These are phyloP conservation scores for Ogataea paradorogensis DNA, from an alignment of 805 yeast species.

Conservation along the genomic window DNA sequence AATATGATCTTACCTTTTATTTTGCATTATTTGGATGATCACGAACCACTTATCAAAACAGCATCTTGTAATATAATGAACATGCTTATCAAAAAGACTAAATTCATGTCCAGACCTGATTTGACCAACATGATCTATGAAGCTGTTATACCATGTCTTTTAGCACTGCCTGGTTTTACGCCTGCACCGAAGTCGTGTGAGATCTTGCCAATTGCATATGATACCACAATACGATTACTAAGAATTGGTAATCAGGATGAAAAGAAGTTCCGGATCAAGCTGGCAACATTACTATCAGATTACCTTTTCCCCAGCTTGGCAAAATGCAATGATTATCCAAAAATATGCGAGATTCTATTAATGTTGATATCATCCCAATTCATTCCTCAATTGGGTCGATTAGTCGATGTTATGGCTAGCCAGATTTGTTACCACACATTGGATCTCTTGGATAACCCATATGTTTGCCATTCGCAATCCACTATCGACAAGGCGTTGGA, in stretches of 20 bases:
- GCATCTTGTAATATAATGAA: constrained; percentile 20
- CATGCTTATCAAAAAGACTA: constrained; percentile 11
- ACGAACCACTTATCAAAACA: constrained; percentile 26
- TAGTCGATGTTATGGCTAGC: constrained; percentile 19
- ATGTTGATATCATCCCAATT: constrained; percentile 12
- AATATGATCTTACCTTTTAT: constrained; percentile 25
- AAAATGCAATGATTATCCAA: constrained; percentile 27
- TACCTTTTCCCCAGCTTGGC: constrained; percentile 27
- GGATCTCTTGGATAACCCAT: constrained; percentile 29
- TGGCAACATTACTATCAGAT: constrained; percentile 26
- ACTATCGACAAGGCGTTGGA: constrained; percentile 8
- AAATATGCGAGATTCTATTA: constrained; percentile 17
- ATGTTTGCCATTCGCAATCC: constrained; percentile 16
- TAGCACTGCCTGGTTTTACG: constrained; percentile 31
- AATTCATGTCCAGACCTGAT: constrained; percentile 17
- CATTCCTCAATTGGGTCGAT: constrained; percentile 11
- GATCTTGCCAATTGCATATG: constrained; percentile 26
- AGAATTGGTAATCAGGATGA: constrained; percentile 6
- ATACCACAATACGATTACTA: constrained; percentile 17
- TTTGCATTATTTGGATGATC: constrained; percentile 29
- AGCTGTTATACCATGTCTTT: constrained; percentile 26
- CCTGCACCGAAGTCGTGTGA: constrained; percentile 21
- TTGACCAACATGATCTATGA: constrained; percentile 23
- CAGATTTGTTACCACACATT: constrained; percentile 23
- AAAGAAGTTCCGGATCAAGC: constrained; percentile 11